Evolutionary conservation across 148 eudicot genomes (phyloP), one percentile per base, ranked within the genome.

Genomic region (Rhododendron simsii): DNA sequence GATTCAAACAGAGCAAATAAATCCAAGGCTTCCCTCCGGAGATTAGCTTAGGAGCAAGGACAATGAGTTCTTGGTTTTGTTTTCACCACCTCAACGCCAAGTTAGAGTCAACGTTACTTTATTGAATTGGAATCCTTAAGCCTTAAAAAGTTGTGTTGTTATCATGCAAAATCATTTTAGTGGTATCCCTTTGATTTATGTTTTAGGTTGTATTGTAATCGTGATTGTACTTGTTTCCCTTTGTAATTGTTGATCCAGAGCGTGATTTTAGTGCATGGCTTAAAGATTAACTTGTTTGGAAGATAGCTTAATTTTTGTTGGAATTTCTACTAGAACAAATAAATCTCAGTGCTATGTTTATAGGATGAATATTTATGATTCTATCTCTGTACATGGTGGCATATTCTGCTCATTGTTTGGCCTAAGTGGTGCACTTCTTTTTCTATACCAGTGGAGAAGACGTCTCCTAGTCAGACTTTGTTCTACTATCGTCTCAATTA

Each of bases 251-350:
- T 79, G 81, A 78, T 23, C 81, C 41, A 37, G 28, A 15, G 44
- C 45, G 21, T 28, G 59, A 28, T 33, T 30, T 53, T 20, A 53
- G 9, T 15, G 44, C 65, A 53, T 50, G 82, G 63, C 41, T 80
- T 80, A 48, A 80, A 65, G 15, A 80, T 48, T 23, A 53, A 33
- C 65, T 53, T 81, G 65, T 53, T 48, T 51, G 83, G 83, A 81
- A 51, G 83, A 16, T 51, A 67, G 65, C 44, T 81, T 81, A 50
- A 53, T 81, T 53, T 51, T 39, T 41, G 26, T 20, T 44, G 47
- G 28, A 44, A 77, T 13, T 37, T 78, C 11, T 44, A 3, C 6
- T 44, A 1, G 47, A 78, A 78, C 51, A 44, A 44, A 20, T 44
- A n/a, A 21, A 41, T 78, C 30, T 18, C 51, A 44, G 14, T 78